Evolutionary conservation across 371 early-diverging fungal genomes (phyloP).

Genomic region (Syncephalastrum racemosum): DNA sequence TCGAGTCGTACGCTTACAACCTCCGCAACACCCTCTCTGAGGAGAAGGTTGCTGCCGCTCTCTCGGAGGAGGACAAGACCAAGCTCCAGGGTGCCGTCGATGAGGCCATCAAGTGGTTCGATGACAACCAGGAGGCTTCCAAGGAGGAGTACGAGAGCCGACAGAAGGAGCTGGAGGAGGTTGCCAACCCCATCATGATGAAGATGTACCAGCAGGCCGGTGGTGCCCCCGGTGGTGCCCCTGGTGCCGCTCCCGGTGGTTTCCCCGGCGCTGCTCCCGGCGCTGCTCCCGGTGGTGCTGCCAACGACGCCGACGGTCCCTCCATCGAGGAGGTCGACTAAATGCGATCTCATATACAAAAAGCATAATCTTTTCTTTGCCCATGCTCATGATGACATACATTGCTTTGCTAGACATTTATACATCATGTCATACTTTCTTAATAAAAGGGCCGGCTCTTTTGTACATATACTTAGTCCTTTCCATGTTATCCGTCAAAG

Average conservation of each 20-base stretch:
- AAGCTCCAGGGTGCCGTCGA: conserved; percentile 78
- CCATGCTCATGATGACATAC: too few species aligned
- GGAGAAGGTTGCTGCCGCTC: conserved; percentile 77
- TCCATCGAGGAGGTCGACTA: conserved; percentile 52
- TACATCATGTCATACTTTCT: too few species aligned
- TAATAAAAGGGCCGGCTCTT: too few species aligned
- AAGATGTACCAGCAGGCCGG: conserved; percentile 73
- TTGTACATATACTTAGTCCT: too few species aligned
- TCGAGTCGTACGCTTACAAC: conserved; percentile 88
- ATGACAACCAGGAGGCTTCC: conserved; percentile 84
- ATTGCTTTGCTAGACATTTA: too few species aligned
- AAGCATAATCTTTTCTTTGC: conserved; percentile 2
- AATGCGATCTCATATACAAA: conserved; percentile 11
- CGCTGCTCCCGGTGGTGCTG: conserved; percentile 72
- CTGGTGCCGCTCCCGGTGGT: conserved; percentile 57
- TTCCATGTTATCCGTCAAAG: too few species aligned
- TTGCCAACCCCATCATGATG: conserved; percentile 96
- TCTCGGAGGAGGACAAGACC: conserved; percentile 75
- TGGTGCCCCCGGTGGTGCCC: conserved; percentile 58
- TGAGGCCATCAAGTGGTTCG: conserved; percentile 82
- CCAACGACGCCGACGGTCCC: conserved; percentile 69
- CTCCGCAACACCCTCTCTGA: conserved; percentile 80
- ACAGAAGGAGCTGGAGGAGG: conserved; percentile 93
- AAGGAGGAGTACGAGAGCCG: conserved; percentile 93
- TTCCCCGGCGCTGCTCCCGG: conserved; percentile 80